A percentile compares a stretch with the other conserved stretches of the same genome.
These are phyloP conservation scores for Paraglomus brasilianum DNA, from an alignment of 192 early-diverging fungal genomes.

Conservation along the genomic window DNA sequence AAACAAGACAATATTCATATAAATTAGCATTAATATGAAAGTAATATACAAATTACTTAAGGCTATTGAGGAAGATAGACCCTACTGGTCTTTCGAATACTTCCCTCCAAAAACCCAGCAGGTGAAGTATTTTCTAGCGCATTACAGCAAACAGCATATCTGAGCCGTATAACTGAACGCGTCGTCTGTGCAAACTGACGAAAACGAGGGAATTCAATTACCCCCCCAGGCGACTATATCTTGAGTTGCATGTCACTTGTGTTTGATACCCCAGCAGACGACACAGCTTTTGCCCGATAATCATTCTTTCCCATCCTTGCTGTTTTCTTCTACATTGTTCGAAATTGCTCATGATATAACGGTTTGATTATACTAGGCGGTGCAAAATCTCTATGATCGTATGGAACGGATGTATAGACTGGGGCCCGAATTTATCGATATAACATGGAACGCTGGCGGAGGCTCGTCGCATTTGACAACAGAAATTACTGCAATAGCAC, in stretches of 20 bases:
- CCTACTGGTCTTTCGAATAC: conserved; percentile 91
- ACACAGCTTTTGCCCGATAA: too few relatives aligned
- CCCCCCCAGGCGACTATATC: neutral
- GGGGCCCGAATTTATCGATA: conserved; percentile 91
- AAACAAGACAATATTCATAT: neutral
- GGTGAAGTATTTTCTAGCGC: conserved; percentile 35
- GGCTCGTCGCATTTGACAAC: conserved; percentile 84
- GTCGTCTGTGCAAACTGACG: neutral
- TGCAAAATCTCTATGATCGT: conserved; percentile 90
- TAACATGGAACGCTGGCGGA: conserved; percentile 98
- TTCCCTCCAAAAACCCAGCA: conserved; percentile 98
- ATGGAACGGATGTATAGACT: conserved; percentile 92
- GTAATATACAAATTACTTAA: conserved; percentile 66
- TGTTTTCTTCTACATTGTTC: neutral
- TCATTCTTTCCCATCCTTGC: too few relatives aligned
- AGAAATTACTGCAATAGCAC: conserved; percentile 82
- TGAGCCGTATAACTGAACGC: neutral
- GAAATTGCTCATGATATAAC: neutral
- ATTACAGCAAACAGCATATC: neutral
- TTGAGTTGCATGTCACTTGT: too few relatives aligned
- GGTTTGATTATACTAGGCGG: conserved; percentile 51
- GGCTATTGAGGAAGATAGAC: conserved; percentile 50
- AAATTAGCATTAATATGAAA: conserved; percentile 51
- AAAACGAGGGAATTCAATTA: neutral
- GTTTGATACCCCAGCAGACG: neutral